Evolutionary conservation across 2,329 filamentous ascomycete species (phyloP), one percentile per base, ranked within the genome.

Genomic region (Cladosporium sp.): DNA sequence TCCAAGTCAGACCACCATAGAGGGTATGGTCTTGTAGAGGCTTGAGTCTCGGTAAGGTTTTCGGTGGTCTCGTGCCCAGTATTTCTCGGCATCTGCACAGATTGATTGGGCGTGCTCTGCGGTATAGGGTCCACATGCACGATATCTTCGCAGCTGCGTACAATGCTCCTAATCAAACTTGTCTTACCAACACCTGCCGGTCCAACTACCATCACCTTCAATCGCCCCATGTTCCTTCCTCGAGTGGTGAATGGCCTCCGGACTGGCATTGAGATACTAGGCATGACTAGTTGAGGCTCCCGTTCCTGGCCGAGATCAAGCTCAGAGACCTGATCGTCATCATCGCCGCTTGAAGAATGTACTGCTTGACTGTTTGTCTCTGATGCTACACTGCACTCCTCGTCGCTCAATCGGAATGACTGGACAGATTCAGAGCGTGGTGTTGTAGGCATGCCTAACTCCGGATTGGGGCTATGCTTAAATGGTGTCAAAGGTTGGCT

Each of bases 211-310:
- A 97, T 79, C n/a, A 97, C 79, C 76, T 96, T 97, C 57, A 97
- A 79, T 66, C 90, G 87, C 1, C 93, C 93, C 72, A 97, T 83
- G 36, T 82, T 82, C 75, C 88, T 93, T 15, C 94, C 94, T 49
- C 84, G 83, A n/a, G 89, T 85, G 0, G 94, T 97, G 72, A 97
- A 97, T 0, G 92, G 92, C 54, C 92, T 83, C 51, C 94, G 86
- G 61, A 85, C 89, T 3, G 94, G 93, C 84, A 99, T 94, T 62
- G 85, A 87, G 67, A 99, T 88, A 69, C 92, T 96, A 5, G 94
- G 94, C 94, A 99, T 99, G 61, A 99, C 90, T n/a, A 99, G 82
- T 73, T 97, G 92, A 22, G 88, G 88, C 65, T 66, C 25, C 63
- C 66, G 56, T 67, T 68, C 76, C 73, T 75, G 73, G 28, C 70